Evolutionary conservation across 768 basidiomycete genomes (phyloP), one percentile per base, ranked within the genome.

Genomic region (Lepiota venenata): DNA sequence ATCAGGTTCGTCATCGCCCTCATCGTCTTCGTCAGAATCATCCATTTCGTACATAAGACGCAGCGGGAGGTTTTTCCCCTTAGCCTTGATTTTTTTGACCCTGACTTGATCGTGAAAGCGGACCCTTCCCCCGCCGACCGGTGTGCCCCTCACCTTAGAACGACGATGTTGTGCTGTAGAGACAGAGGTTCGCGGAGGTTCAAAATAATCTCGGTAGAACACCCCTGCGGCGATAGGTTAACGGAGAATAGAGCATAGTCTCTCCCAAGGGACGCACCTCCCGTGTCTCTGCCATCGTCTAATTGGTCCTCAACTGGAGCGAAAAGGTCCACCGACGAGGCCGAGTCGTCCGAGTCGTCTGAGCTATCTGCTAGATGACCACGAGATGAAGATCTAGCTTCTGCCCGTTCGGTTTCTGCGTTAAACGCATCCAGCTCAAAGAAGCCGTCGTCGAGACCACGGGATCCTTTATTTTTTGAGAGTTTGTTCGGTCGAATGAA

Each of bases 351-450:
- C 16, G 80, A 81, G 38, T 78, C 79, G 32, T 71, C 74, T 8
- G 41, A 36, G 35, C 77, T 67, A 21, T 71, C 68, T 62, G 78
- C 77, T 20, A 90, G 74, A 22, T 70, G 73, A 16, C 91, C 93
- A 62, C 73, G 74, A 2, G 85, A 84, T 9, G 80, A 76, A 14
- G 72, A 75, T 55, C 70, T 78, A 12, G 85, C 81, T 67, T 96
- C 94, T 2, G 84, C 81, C 60, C 80, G 82, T 66, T 91, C 90
- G 2, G 87, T 87, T 66, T 93, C 84, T 2, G 84, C 78, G 62
- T 98, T 97, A 75, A 99, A 99, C 16, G 83, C 77, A 25, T 83
- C 82, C 44, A 99, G 78, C 57, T 88, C 80, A 70, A 98, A 98
- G 73, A 98, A 98, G 12, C 77, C 83, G 65, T 98, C 96, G 67